Conservation (phyloP, 2,329 filamentous ascomycete species). For the Aspergillus persii region DNA sequence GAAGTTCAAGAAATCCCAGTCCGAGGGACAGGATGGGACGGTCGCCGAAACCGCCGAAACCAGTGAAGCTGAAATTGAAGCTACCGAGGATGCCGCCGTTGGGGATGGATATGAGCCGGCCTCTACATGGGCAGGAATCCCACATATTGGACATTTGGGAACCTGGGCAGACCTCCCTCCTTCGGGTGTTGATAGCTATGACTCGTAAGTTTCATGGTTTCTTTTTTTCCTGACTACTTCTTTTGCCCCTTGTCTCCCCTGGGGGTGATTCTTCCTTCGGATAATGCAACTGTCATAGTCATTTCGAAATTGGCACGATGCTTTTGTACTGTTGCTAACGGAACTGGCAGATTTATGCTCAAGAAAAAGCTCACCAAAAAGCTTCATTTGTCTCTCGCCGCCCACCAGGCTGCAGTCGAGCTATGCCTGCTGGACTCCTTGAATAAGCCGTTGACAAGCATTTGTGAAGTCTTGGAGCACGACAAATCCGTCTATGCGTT, state of each 20-base stretch:
- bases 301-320: neutral
- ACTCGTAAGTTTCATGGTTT: conserved; percentile 36
- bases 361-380: conserved; percentile 34
- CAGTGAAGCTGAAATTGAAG: conserved; percentile 11
- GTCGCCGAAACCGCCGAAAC: conserved; percentile 11
- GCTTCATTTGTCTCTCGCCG: conserved; percentile 40
- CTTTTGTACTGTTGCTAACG: neutral
- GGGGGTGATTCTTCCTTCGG: neutral
- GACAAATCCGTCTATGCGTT: conserved; percentile 30
- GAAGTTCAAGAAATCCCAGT: conserved; percentile 19
- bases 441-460: conserved; percentile 35
- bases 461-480: conserved; percentile 35
- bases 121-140: conserved; percentile 52
- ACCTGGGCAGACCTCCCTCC: conserved; percentile 40
- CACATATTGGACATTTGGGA: conserved; percentile 52
- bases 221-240: neutral
- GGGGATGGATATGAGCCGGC: conserved; percentile 44
- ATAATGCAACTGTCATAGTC: neutral
- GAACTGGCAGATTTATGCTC: conserved; percentile 33
- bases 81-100: conserved; percentile 14
- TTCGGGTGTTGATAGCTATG: conserved; percentile 38
- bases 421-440: conserved; percentile 49
- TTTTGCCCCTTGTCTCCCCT: neutral
- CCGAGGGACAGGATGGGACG: conserved; percentile 13
- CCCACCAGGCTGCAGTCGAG: conserved; percentile 59